Base-by-base conservation (phyloP, 129 eudicot genomes). In the Artemisia annua region DNA sequence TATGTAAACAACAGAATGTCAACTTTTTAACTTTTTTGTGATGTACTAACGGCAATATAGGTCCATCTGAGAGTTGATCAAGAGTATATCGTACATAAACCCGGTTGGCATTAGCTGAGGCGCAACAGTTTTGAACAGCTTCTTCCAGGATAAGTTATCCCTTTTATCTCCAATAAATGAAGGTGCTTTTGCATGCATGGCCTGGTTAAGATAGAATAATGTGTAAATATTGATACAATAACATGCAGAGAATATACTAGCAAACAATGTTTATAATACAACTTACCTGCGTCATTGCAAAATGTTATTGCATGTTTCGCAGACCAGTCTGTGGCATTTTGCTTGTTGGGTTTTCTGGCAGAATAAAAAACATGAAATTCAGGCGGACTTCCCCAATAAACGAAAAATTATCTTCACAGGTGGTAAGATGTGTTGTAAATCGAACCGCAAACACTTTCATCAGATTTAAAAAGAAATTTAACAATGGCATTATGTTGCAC, bases 241-340 rank as follows among this genome's bases (percentile, higher is more conserved):
- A 75, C 24, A 44, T 17, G 69, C 68, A 66, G 30, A 32, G 43
- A n/a, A 39, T 39, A 14, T 61, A 28, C 39, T 61, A 32, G 57
- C 24, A 69, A 53, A 72, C 59, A 64, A 11, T 4, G 19, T 35
- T 22, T n/a, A 44, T 32, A 53, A 4, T 62, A 70, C 24, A 18
- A 60, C 60, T 32, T 66, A 91, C 97, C 87, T 86, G 89, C 28
- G 92, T 84, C 95, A 91, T 90, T 55, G 97, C 89, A 90, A 83
- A 66, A 90, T 90, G 77, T 90, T 90, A 70, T 90, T 90, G 91
- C 97, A 90, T 26, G 97, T n/a, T 90, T 32, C 90, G 81, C 82
- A 90, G 74, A 12, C 95, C 97, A 61, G 95, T 83, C n/a, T 5
- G 91, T 85, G 56, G 95, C 78, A 77, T 87, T 87, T 81, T 87